phyloP scores from a whole-genome alignment of 75 land plant genomes.

The Selaginella tamariscina region DNA sequence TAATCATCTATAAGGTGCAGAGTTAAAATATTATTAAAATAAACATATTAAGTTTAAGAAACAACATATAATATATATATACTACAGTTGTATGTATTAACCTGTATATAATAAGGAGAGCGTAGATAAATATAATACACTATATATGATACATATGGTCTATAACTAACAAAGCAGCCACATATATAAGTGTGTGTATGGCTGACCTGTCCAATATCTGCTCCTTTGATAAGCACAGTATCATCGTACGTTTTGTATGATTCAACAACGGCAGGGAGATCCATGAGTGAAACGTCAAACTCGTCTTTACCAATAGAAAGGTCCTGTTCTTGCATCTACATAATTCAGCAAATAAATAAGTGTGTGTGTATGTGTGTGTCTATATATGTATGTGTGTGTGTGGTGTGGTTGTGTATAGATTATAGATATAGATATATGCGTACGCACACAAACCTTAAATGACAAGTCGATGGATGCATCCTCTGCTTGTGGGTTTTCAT shows the following conservation, averaged over 20 bases:
- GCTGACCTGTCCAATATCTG: constrained; percentile 83
- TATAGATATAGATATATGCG: no score
- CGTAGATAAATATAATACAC: no score
- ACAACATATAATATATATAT: no score
- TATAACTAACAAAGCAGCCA: no score
- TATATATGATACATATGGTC: no score
- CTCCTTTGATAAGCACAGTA: constrained; percentile 74
- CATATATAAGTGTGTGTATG: no score
- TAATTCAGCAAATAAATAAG: neutral
- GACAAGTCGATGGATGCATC: constrained; percentile 63
- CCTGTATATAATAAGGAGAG: no score
- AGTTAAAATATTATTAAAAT: neutral
- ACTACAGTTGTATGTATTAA: no score
- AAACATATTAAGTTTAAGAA: neutral
- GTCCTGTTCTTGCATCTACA: constrained; percentile 79
- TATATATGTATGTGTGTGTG: no score
- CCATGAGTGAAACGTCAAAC: constrained; percentile 69
- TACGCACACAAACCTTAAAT: no score
- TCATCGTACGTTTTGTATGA: constrained; percentile 95
- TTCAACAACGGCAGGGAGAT: constrained; percentile 74
- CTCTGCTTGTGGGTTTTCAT: constrained; percentile 41
- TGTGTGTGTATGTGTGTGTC: no score
- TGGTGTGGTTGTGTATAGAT: no score
- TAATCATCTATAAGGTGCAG: constrained; percentile 52
- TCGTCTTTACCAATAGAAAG: constrained; percentile 59